These are phyloP conservation scores for Coprinellus micaceus DNA, from an alignment of 768 basidiomycete species.

Conservation along the genomic window DNA sequence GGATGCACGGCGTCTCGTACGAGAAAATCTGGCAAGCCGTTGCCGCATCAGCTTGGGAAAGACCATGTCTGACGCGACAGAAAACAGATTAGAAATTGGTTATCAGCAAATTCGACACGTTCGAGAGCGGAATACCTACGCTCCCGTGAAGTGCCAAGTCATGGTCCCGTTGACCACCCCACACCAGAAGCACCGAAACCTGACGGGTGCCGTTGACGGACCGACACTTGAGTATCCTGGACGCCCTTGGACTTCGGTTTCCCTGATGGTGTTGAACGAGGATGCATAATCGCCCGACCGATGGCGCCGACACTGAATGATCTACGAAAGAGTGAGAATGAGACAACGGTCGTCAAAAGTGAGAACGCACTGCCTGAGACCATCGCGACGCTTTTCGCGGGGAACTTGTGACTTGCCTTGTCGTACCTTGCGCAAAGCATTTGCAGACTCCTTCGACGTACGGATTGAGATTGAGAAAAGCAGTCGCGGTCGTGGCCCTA, in stretches of 20 bases:
- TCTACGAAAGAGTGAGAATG: background rate
- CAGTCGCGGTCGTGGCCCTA: background rate
- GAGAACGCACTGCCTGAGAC: background rate
- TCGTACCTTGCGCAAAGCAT: background rate
- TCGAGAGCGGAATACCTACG: too few species aligned
- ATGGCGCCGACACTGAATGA: background rate
- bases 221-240: background rate
- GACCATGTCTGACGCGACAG: too few species aligned
- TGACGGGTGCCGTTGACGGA: too few species aligned
- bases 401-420: background rate
- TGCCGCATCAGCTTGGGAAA: too few species aligned
- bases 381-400: background rate
- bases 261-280: background rate
- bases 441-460: background rate
- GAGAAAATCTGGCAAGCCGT: too few species aligned
- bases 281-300: background rate
- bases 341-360: background rate
- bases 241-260: background rate
- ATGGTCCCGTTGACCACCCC: too few species aligned
- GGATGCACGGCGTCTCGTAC: too few species aligned
- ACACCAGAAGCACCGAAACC: too few species aligned
- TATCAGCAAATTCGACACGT: too few species aligned
- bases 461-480: background rate
- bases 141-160: too few species aligned
- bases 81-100: too few species aligned